Evolutionary conservation across 1,139 yeast species (phyloP).

Genomic region (Yamadazyma dendronema): DNA sequence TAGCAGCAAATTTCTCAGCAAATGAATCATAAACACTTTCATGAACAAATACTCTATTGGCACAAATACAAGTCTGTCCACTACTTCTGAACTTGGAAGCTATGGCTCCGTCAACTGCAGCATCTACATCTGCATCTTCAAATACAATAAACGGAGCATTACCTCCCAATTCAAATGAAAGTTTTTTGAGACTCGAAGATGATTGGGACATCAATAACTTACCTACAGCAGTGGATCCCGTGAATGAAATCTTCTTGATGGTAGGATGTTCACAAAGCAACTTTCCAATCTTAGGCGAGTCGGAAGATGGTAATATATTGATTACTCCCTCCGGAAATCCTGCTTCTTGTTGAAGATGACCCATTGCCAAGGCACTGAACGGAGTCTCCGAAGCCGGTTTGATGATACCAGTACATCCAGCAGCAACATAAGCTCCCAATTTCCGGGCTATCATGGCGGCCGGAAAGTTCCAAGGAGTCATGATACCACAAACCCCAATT

Average conservation of each 20-base stretch:
- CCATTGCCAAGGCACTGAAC: conserved; percentile 78
- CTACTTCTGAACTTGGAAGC: conserved; percentile 60
- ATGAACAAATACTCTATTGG: conserved; percentile 78
- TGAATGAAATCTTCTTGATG: conserved; percentile 78
- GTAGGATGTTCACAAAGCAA: conserved; percentile 65
- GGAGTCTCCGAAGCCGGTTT: conserved; percentile 95
- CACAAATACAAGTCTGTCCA: conserved; percentile 92
- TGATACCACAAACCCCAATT: conserved; percentile 84
- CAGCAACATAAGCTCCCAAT: conserved; percentile 87
- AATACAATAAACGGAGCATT: conserved; percentile 91
- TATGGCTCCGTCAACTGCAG: conserved; percentile 73
- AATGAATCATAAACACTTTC: conserved; percentile 65
- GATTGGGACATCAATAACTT: conserved; percentile 76
- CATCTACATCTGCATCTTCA: conserved; percentile 76
- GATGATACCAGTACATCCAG: conserved; percentile 87
- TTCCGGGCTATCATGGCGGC: conserved; percentile 92
- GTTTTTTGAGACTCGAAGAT: conserved; percentile 73
- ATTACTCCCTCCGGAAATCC: conserved; percentile 87
- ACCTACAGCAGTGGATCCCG: conserved; percentile 88
- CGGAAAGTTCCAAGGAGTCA: conserved; percentile 98
- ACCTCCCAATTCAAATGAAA: conserved; percentile 89
- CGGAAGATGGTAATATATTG: conserved; percentile 63
- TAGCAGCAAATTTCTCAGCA: conserved; percentile 38
- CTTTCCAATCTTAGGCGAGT: conserved; percentile 63
- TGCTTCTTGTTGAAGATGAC: conserved; percentile 67